phyloP scores from a whole-genome alignment of 2,329 filamentous ascomycete genomes.

The Sordariomycetes sp. region DNA sequence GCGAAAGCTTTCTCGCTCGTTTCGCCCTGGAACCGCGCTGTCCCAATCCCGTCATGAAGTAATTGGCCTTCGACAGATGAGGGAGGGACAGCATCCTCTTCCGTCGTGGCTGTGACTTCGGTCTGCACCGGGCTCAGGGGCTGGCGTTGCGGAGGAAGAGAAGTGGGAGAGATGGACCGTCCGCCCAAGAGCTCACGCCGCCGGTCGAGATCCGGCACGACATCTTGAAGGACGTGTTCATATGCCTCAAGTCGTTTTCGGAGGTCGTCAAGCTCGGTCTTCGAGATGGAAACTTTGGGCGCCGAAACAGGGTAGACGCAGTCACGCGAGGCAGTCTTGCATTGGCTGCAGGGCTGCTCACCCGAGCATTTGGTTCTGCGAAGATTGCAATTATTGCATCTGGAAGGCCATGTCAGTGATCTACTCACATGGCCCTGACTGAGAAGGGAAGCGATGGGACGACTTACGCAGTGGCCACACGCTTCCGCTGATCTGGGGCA shows the following conservation, averaged over 20 bases:
- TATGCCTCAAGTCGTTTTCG: constrained; percentile 26
- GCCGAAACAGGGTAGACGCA: constrained; percentile 36
- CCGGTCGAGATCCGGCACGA: constrained; percentile 22
- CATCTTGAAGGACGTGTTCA: constrained; percentile 27
- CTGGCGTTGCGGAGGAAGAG: constrained; percentile 11
- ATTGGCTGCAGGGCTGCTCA: constrained; percentile 36
- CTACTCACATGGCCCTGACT: neutral
- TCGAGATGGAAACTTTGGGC: constrained; percentile 33
- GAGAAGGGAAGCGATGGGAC: neutral
- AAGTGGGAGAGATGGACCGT: constrained; percentile 10
- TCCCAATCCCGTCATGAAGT: constrained; percentile 33
- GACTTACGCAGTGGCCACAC: constrained; percentile 39
- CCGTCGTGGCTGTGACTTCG: constrained; percentile 1
- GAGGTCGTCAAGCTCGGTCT: constrained; percentile 30
- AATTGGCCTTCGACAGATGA: constrained; percentile 24
- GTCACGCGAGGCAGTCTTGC: constrained; percentile 29
- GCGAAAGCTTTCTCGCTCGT: constrained; percentile 41
- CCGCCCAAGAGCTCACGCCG: constrained; percentile 21
- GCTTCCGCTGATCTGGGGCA: constrained; percentile 34
- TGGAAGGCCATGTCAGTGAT: constrained; percentile 11
- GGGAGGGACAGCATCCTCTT: constrained; percentile 1
- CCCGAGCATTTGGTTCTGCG: constrained; percentile 44
- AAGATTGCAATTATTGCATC: constrained; percentile 44
- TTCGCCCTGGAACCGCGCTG: constrained; percentile 35
- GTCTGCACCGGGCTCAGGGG: constrained; percentile 7